phyloP scores from a whole-genome alignment of 169 alveolate genomes.

The Babesia sp. region DNA sequence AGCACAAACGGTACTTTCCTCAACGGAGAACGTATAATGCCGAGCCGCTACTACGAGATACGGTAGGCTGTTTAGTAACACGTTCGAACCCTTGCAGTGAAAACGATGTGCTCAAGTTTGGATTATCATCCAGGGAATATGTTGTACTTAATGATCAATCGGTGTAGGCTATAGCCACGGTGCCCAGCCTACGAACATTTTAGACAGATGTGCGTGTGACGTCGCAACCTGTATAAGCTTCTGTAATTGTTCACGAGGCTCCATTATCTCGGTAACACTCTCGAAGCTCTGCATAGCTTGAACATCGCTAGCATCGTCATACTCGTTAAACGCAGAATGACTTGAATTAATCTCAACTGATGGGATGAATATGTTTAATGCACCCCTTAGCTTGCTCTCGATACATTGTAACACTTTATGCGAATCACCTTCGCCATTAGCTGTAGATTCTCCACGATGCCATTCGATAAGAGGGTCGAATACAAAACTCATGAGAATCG shows the following conservation, averaged over 20 bases:
- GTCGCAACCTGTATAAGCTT: constrained; percentile 89
- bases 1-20: constrained; percentile 92
- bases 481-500: constrained; percentile 82
- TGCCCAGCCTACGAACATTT: constrained; percentile 95
- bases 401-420: constrained; percentile 41
- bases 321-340: constrained; percentile 66
- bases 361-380: constrained; percentile 39
- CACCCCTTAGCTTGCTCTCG: constrained; percentile 41
- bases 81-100: constrained; percentile 17
- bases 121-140: constrained; percentile 57
- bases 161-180: constrained; percentile 76
- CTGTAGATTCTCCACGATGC: constrained; percentile 49
- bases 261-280: constrained; percentile 39
- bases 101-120: constrained; percentile 50
- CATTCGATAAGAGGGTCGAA: constrained; percentile 94
- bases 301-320: constrained; percentile 78
- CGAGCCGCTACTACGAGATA: constrained; percentile 91
- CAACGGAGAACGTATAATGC: constrained; percentile 88
- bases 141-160: constrained; percentile 39
- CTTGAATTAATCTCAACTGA: constrained; percentile 81
- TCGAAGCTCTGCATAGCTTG: constrained; percentile 55
- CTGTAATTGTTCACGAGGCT: constrained; percentile 51
- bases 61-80: constrained; percentile 10
- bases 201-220: constrained; percentile 88
- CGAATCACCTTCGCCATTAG: constrained; percentile 12